These are phyloP conservation scores for Aspergillus sp. DNA, from an alignment of 2,329 filamentous ascomycete species.

Conservation along the genomic window DNA sequence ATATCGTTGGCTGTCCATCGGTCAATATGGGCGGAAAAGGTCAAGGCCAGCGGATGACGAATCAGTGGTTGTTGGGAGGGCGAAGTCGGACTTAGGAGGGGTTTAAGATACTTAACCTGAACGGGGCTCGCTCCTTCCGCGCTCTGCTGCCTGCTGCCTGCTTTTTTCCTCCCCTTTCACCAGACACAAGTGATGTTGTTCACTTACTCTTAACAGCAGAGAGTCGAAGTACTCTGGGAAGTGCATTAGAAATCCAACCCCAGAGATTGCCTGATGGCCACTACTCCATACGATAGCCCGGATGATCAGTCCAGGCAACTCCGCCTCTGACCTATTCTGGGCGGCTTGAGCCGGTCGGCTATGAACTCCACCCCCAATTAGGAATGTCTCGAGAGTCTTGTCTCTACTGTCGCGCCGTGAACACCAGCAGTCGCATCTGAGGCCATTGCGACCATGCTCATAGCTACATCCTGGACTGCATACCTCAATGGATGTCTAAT, in stretches of 20 bases:
- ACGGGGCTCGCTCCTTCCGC: neutral
- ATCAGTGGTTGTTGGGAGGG: neutral
- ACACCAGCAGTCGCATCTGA: neutral
- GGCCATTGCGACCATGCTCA: neutral
- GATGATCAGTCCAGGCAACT: neutral
- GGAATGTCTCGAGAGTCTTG: neutral
- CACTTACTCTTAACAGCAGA: neutral
- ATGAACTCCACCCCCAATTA: conserved; percentile 1
- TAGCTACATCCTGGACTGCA: neutral
- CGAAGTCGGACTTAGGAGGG: neutral
- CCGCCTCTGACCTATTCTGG: neutral
- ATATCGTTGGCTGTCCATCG: neutral
- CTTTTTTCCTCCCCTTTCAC: neutral
- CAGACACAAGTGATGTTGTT: neutral
- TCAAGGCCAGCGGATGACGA: neutral
- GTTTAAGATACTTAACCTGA: neutral
- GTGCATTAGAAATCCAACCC: neutral
- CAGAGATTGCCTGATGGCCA: neutral
- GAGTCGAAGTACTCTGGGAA: neutral
- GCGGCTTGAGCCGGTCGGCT: conserved; percentile 2
- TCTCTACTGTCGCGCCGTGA: neutral
- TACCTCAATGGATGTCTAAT: neutral
- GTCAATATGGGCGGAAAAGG: neutral
- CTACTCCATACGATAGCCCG: neutral
- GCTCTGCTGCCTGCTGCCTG: neutral